A percentile compares a stretch with the other conserved stretches of the same genome.
Conservation (phyloP, 345 rosid genomes). For the Aurinia saxatilis region DNA sequence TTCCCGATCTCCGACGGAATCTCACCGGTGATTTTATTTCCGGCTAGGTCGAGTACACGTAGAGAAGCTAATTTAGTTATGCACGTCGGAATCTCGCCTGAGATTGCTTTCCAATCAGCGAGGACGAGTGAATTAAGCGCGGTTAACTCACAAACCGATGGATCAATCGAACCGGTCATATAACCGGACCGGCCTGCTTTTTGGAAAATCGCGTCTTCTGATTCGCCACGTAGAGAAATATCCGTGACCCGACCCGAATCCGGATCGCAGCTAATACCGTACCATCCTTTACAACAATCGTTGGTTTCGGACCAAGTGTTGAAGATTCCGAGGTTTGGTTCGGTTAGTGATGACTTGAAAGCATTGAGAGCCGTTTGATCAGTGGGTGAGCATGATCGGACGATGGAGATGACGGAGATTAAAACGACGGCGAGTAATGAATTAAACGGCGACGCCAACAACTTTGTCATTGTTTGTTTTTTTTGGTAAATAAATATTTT, state of each 20-base stretch:
- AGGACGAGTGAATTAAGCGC: constrained; percentile 48
- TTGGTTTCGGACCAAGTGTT: constrained; percentile 53
- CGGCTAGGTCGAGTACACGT: constrained; percentile 71
- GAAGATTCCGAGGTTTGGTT: constrained; percentile 74
- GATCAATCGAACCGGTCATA: constrained; percentile 82
- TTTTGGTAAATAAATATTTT: not conserved
- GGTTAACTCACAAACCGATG: constrained; percentile 66
- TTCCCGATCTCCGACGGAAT: constrained; percentile 64
- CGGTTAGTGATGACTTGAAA: constrained; percentile 55
- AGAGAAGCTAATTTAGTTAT: constrained; percentile 51
- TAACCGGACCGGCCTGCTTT: constrained; percentile 66
- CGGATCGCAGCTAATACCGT: constrained; percentile 81
- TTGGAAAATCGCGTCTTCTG: constrained; percentile 74
- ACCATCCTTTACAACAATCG: constrained; percentile 69
- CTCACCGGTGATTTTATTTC: constrained; percentile 60
- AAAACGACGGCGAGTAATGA: constrained; percentile 23
- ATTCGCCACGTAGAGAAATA: constrained; percentile 82
- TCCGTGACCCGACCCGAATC: constrained; percentile 58
- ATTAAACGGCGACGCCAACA: constrained; percentile 25
- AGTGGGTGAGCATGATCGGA: constrained; percentile 40
- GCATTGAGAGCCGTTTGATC: constrained; percentile 54
- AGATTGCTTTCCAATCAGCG: constrained; percentile 88
- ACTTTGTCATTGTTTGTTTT: not conserved
- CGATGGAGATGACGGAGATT: constrained; percentile 29
- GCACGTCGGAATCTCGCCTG: constrained; percentile 68